These are phyloP conservation scores for Psilocybe cyanescens DNA, from an alignment of 768 basidiomycete genomes.

Conservation along the genomic window DNA sequence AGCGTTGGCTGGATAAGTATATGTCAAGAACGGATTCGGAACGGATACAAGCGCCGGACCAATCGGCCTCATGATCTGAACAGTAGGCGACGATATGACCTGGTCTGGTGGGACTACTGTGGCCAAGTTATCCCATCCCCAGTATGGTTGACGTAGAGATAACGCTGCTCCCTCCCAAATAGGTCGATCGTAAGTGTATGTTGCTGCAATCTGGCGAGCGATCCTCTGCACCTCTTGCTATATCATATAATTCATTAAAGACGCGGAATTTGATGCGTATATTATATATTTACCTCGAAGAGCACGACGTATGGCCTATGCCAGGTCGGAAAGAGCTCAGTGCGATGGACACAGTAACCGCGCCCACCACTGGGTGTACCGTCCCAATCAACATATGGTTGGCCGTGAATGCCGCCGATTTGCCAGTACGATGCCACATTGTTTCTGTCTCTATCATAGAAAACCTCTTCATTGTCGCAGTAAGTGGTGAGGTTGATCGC, in stretches of 20 bases:
- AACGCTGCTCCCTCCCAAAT: slow-evolving; percentile 37
- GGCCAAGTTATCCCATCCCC: slow-evolving; percentile 4
- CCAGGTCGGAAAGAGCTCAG: slow-evolving; percentile 57
- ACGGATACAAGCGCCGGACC: slow-evolving; percentile 23
- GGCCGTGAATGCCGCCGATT: slow-evolving; percentile 41
- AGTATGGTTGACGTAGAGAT: slow-evolving; percentile 20
- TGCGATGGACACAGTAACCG: slow-evolving; percentile 60
- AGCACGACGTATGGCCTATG: slow-evolving; percentile 56
- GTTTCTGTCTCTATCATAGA: slow-evolving; percentile 28
- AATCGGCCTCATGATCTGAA: slow-evolving; percentile 36
- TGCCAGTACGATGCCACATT: slow-evolving; percentile 35
- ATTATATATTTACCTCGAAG: slow-evolving; percentile 41
- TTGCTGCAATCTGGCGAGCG: slow-evolving; percentile 43
- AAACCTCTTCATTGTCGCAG: slow-evolving; percentile 20
- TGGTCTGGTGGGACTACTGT: slow-evolving; percentile 42
- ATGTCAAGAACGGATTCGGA: slow-evolving; percentile 19
- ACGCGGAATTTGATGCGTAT: no score
- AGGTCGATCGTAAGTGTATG: slow-evolving; percentile 34
- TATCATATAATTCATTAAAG: neutral
- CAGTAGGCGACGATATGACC: slow-evolving; percentile 35
- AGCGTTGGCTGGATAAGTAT: no score
- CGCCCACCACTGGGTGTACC: slow-evolving; percentile 32
- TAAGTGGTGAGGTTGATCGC: no score
- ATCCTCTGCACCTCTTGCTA: slow-evolving; percentile 51
- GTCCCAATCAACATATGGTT: slow-evolving; percentile 50